These are phyloP conservation scores for Singerocomus rubriflavus DNA, from an alignment of 1,284 basidiomycete species.

Conservation along the genomic window DNA sequence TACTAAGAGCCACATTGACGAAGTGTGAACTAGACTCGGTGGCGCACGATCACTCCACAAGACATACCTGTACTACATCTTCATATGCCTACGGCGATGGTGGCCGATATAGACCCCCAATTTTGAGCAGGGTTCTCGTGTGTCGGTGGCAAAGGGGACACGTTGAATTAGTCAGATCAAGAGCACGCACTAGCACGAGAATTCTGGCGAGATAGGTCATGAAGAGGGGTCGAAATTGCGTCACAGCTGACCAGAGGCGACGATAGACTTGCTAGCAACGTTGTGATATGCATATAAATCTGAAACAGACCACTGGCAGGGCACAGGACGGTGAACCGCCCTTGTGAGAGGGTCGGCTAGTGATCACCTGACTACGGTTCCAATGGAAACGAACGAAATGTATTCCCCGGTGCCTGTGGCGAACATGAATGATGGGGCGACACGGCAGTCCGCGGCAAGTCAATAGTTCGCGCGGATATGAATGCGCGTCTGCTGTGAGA, in stretches of 20 bases:
- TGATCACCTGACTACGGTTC: conserved; percentile 21
- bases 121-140: neutral
- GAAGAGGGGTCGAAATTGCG: too few species aligned
- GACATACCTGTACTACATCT: neutral
- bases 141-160: neutral
- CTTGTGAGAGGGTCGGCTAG: neutral
- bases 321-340: neutral
- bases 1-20: conserved; percentile 1
- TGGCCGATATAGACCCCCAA: neutral
- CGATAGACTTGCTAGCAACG: neutral
- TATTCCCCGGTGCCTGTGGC: conserved; percentile 33
- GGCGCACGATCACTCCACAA: conserved; percentile 14
- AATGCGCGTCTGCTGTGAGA: conserved; percentile 14
- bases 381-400: conserved; percentile 25
- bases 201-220: too few species aligned
- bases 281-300: neutral
- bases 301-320: neutral
- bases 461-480: conserved; percentile 29
- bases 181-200: too few species aligned
- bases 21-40: neutral
- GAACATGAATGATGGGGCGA: conserved; percentile 24
- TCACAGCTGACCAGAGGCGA: too few species aligned
- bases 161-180: neutral
- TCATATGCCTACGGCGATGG: neutral
- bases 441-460: conserved; percentile 21